Evolutionary conservation across 768 basidiomycete species (phyloP), one percentile per base, ranked within the genome.

Genomic region (Podaxis rugospora): DNA sequence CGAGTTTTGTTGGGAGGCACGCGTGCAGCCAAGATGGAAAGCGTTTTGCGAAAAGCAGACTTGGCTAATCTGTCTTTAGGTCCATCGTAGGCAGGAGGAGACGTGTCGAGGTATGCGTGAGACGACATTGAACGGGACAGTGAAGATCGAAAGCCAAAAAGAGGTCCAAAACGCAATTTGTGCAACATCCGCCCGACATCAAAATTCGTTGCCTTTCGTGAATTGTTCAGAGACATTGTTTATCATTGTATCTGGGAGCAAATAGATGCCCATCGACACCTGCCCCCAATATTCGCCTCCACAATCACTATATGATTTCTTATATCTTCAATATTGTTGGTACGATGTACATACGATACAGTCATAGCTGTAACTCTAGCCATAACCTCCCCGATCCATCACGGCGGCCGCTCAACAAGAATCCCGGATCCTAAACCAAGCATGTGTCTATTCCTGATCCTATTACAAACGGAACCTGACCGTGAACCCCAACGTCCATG

Each of bases 11-110:
- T 71, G 7, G 86, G 81, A 44, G 83, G 77, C 11, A 92, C 79
- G 23, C 85, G 81, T 21, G 81, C 86, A 23, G 88, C 90, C 35
- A 95, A 76, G 9, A 94, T 80, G 5, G 84, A 77, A 6, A 95
- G 66, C 0, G 81, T 78, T 71, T 84, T 88, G 25, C 70, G 79
- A 69, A 97, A 97, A 5, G 77, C 81, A 63, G 71, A 67, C 62
- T 80, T 83, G 74, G 93, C 85, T n/a, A 93, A 71, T 46, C 71
- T 70, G 32, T 79, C 75, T 53, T 72, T 74, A 69, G 83, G 80
- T 62, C 81, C 83, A 49, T 77, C 76, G 59, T 83, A 82, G 23
- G 75, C 64, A 1, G 78, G 78, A 18, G 77, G 76, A 16, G 78
- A 75, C 11, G 71, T 65, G 58, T 80, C 76, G 18, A 84, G 63